These are phyloP conservation scores for Isabelozyma gotoi DNA, from an alignment of 805 yeast species.

Conservation along the genomic window DNA sequence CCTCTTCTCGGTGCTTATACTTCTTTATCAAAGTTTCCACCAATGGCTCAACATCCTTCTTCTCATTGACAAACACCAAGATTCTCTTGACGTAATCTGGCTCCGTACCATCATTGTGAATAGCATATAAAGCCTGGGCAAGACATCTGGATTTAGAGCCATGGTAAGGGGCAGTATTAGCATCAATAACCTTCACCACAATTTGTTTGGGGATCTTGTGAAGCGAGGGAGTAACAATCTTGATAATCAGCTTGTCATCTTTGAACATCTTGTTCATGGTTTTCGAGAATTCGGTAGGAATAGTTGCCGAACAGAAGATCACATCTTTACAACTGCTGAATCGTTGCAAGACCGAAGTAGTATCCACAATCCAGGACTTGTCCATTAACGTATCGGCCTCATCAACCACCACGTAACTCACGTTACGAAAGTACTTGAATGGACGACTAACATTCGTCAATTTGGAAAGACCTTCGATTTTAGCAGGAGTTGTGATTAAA, in stretches of 20 bases:
- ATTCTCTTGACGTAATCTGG: constrained; percentile 73
- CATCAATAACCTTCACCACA: constrained; percentile 73
- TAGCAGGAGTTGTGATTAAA: constrained; percentile 83
- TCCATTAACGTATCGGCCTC: constrained; percentile 95
- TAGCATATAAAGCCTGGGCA: constrained; percentile 86
- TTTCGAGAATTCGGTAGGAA: constrained; percentile 73
- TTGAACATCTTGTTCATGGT: constrained; percentile 65
- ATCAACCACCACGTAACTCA: constrained; percentile 71
- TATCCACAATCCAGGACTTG: constrained; percentile 68
- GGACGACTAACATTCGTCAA: constrained; percentile 28
- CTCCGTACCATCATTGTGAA: constrained; percentile 81
- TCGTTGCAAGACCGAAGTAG: constrained; percentile 56
- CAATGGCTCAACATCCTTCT: constrained; percentile 58
- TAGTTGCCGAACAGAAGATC: constrained; percentile 86
- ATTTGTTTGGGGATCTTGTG: constrained; percentile 82
- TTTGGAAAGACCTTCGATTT: constrained; percentile 46
- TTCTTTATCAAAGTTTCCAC: constrained; percentile 50
- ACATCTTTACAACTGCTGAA: constrained; percentile 56
- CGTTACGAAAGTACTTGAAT: constrained; percentile 40
- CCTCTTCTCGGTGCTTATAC: constrained; percentile 35
- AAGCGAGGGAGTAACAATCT: constrained; percentile 75
- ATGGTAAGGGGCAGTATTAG: constrained; percentile 73
- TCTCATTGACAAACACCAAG: constrained; percentile 80
- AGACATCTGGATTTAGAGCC: constrained; percentile 82
- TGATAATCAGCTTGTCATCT: constrained; percentile 43